Evolutionary conservation across 2,329 filamentous ascomycete species (phyloP), one percentile per base, ranked within the genome.

Genomic region (Ceratocystis harringtonii): DNA sequence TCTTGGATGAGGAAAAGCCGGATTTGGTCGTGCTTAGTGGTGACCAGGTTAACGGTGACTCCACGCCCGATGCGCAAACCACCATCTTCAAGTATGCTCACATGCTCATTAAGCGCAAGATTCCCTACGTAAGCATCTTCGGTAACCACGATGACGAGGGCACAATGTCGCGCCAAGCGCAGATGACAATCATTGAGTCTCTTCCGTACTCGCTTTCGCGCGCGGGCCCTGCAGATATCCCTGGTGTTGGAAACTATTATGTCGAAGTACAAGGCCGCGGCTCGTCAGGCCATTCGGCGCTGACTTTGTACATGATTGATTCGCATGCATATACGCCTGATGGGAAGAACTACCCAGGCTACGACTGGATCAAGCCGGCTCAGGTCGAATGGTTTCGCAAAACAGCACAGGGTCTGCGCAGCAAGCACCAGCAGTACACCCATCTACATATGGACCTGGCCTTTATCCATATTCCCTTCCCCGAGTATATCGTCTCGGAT

Each of bases 61-160:
- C 90, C 0, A 86, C 94, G 1, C 90, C 89, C 10, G 94, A 99
- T 78, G 88, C 89, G 8, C 92, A 96, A 73, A 94, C 87, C 68
- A 89, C 92, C 45, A 88, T 99, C 67, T 96, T 95, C 79, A 99
- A 99, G 76, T 90, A 92, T 71, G 88, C 90, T 5, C 85, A 89
- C 61, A 80, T 95, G 12, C 84, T 99, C 62, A 88, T 90, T 68
- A 85, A 90, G 73, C 89, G 89, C 73, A 90, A 90, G 71, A 90
- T 97, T 45, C 94, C 94, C 0, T 97, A 95, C 72, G 89, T 91
- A 17, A 86, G 87, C 68, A 97, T 99, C 67, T 96, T 97, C 72
- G 94, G 94, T 66, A 99, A 99, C 74, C 94, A 99, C 74, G 94
- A 99, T 72, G 92, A 97, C 71, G 92, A 97, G 78, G 86, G 87